These are phyloP conservation scores for Saprolegnia diclina DNA, from an alignment of 352 stramenopile species.

Conservation along the genomic window DNA sequence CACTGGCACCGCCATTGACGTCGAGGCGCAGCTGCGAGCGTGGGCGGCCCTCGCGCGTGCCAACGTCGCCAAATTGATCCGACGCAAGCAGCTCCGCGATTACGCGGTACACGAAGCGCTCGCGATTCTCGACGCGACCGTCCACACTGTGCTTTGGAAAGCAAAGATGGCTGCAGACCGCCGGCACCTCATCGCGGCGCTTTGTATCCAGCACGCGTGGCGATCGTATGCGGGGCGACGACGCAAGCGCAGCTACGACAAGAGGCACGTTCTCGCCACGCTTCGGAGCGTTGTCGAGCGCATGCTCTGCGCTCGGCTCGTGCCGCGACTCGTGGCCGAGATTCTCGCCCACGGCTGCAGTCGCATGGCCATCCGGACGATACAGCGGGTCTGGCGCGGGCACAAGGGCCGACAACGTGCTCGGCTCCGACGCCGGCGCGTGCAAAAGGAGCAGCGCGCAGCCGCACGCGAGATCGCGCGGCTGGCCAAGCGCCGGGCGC, in stretches of 20 bases:
- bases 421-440: constrained; percentile 29
- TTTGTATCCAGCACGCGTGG: not conserved
- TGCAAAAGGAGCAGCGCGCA: constrained; percentile 34
- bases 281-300: not conserved
- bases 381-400: constrained; percentile 58
- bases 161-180: not conserved
- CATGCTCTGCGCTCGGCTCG: not conserved
- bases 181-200: too few species aligned
- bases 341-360: constrained; percentile 28
- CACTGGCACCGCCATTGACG: too few species aligned
- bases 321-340: not conserved
- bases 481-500: constrained; percentile 27
- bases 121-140: not conserved
- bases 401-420: constrained; percentile 35
- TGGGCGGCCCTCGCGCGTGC: not conserved
- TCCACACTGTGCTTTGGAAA: not conserved
- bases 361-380: constrained; percentile 34
- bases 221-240: not conserved
- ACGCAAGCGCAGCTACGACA: not conserved
- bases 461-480: constrained; percentile 37
- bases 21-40: not conserved
- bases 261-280: not conserved
- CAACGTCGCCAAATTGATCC: not conserved
- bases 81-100: not conserved
- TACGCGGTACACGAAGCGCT: not conserved